These are phyloP conservation scores for Kodamaea lidongshanica DNA, from an alignment of 805 yeast species.

Conservation along the genomic window DNA sequence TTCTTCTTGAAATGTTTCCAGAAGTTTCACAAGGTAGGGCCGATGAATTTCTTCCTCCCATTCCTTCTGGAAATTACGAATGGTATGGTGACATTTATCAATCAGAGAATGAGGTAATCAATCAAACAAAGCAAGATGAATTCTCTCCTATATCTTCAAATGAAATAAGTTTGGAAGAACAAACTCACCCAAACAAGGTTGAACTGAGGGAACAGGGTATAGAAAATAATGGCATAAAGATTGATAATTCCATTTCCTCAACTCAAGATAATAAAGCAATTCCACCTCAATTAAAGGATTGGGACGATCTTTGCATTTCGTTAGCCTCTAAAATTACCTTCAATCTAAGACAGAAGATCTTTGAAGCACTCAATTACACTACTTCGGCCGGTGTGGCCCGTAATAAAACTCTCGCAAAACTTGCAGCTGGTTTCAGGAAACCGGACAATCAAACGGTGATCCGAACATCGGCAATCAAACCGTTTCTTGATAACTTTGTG, in stretches of 20 bases:
- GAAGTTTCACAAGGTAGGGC: conserved; percentile 6
- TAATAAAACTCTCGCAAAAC: conserved; percentile 72
- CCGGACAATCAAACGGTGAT: conserved; percentile 85
- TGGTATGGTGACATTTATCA: conserved; percentile 23
- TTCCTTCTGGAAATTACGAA: conserved; percentile 25
- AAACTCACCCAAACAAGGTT: no score
- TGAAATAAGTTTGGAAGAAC: conserved; percentile 9
- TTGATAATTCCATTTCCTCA: no score
- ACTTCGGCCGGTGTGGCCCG: conserved; percentile 86
- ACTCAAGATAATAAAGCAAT: no score
- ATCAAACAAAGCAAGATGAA: no score
- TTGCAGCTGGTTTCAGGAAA: conserved; percentile 79
- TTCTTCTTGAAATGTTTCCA: conserved; percentile 44
- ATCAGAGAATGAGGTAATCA: conserved; percentile 1
- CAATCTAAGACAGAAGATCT: conserved; percentile 49
- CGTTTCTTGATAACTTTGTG: conserved; percentile 56
- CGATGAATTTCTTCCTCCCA: conserved; percentile 33
- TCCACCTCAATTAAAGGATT: no score
- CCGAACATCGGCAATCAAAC: conserved; percentile 38
- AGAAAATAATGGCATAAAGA: no score
- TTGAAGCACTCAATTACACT: conserved; percentile 60
- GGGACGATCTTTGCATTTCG: conserved; percentile 76
- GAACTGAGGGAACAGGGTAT: conserved; percentile 1
- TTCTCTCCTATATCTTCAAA: no score
- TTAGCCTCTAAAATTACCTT: conserved; percentile 59